phyloP scores from a whole-genome alignment of 169 alveolate genomes.

The Plasmodium malariae region DNA sequence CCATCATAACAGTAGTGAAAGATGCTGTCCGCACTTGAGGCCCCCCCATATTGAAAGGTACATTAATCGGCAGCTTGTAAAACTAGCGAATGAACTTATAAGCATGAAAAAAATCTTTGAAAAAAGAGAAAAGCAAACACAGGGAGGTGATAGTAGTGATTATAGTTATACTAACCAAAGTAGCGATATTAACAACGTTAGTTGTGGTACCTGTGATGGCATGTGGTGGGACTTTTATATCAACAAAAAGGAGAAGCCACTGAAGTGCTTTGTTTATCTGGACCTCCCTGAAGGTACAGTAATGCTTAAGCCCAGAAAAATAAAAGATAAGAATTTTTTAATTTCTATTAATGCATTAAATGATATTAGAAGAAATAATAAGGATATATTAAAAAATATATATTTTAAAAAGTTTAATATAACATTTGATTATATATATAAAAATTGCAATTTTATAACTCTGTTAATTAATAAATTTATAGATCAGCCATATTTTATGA shows the following conservation, averaged over 20 bases:
- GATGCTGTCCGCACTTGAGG: no score
- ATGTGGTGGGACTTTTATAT: conserved; percentile 31
- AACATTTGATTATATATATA: conserved; percentile 42
- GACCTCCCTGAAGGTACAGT: conserved; percentile 52
- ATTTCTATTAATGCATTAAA: conserved; percentile 64
- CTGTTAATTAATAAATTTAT: conserved; percentile 22
- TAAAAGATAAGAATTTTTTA: conserved; percentile 33
- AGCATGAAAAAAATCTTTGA: not conserved
- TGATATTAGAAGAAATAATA: conserved; percentile 62
- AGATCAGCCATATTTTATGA: conserved; percentile 15
- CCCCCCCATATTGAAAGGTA: conserved; percentile 24
- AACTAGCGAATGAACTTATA: conserved; percentile 31
- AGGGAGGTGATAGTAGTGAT: not conserved
- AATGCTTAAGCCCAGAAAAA: conserved; percentile 43
- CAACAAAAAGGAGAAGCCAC: conserved; percentile 17
- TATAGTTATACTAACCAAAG: not conserved
- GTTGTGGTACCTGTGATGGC: not conserved
- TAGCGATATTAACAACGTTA: not conserved
- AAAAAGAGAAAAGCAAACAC: conserved; percentile 7
- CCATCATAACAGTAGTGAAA: no score
- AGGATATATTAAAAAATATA: conserved; percentile 64
- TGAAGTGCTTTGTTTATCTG: conserved; percentile 50
- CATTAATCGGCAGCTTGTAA: conserved; percentile 18
- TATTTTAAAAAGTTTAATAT: conserved; percentile 50
- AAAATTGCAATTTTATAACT: conserved; percentile 46